Evolutionary conservation across 371 early-diverging fungal genomes (phyloP).

Genomic region (Mucor velutinosus): DNA sequence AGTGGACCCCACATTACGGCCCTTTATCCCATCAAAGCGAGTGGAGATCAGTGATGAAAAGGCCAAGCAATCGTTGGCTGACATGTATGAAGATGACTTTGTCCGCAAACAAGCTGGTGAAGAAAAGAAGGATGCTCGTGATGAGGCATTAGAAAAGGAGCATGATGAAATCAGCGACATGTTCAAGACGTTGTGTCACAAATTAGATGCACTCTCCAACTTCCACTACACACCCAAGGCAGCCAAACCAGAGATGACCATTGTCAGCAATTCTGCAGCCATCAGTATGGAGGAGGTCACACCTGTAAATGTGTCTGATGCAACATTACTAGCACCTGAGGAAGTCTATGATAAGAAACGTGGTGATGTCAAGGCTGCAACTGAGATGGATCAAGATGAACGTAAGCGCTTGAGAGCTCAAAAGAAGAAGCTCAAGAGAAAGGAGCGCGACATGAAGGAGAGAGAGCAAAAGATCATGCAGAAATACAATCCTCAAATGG

Average conservation of each 20-base stretch:
- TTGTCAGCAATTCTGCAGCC: conserved; percentile 84
- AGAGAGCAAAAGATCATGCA: conserved; percentile 53
- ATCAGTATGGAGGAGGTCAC: conserved; percentile 95
- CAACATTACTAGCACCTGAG: conserved; percentile 85
- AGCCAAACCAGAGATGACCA: conserved; percentile 73
- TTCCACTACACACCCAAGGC: conserved; percentile 90
- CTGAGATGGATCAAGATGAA: conserved; percentile 76
- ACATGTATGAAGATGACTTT: conserved; percentile 92
- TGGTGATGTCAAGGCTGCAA: conserved; percentile 62
- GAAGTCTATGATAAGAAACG: conserved; percentile 84
- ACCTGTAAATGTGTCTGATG: conserved; percentile 86
- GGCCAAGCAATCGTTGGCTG: conserved; percentile 84
- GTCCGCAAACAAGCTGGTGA: conserved; percentile 64
- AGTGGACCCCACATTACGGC: conserved; percentile 68
- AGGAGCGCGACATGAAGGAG: conserved; percentile 62
- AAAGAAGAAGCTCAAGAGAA: conserved; percentile 68
- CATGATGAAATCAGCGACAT: conserved; percentile 81
- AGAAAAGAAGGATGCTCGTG: conserved; percentile 64
- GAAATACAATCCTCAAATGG: conserved; percentile 54
- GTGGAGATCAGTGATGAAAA: conserved; percentile 83
- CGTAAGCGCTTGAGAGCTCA: conserved; percentile 67
- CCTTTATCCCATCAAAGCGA: conserved; percentile 79
- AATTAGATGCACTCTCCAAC: conserved; percentile 91
- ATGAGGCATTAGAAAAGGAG: conserved; percentile 70
- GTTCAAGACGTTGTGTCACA: conserved; percentile 73